Base-by-base conservation (phyloP, 371 early-diverging fungal genomes). In the Gilbertella persicaria region DNA sequence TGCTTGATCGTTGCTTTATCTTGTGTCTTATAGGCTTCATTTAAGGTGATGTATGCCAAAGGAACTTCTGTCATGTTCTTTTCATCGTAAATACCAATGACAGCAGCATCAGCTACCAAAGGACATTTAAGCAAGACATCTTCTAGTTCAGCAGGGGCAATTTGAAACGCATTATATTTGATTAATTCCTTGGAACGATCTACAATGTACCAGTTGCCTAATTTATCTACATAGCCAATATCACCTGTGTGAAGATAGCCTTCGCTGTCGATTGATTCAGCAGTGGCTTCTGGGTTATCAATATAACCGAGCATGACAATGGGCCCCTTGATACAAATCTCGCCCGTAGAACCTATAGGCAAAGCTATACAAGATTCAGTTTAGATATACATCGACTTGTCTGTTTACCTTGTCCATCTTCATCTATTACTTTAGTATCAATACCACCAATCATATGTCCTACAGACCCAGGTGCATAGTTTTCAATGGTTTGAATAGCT, bases 231-330 rank as follows among this genome's bases (percentile, higher is more conserved):
- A 19, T 78, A 63, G n/a, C 46, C 90, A 37, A 93, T 64, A 55
- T 95, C 95, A 7, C 93, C 94, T 0, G 90, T 90, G 46, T 83
- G 88, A 40, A 91, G 63, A 68, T 82, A 93, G 2, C 90, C 90
- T 19, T 79, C 70, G 0, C 30, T 29, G 50, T 82, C 84, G 48
- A 92, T 79, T 0, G 80, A 67, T 13, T 64, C 65, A 19, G 62
- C 64, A 0, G 91, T 92, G 0, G 86, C 90, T 51, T 82, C 67
- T 6, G 54, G 50, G 39, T 83, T 80, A 38, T 84, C 78, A 19
- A 78, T 61, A 54, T 90, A 88, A 0, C 88, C 90, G 24, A 63
- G 57, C 84, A 86, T 89, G 2, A 88, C 68, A 49, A 86, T 92
- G 5, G 90, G 87, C 0, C 92, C 91, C n/a, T 82, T 79, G 52